Conservation (phyloP, 2,329 filamentous ascomycete genomes). For the Cladosporium sp. region DNA sequence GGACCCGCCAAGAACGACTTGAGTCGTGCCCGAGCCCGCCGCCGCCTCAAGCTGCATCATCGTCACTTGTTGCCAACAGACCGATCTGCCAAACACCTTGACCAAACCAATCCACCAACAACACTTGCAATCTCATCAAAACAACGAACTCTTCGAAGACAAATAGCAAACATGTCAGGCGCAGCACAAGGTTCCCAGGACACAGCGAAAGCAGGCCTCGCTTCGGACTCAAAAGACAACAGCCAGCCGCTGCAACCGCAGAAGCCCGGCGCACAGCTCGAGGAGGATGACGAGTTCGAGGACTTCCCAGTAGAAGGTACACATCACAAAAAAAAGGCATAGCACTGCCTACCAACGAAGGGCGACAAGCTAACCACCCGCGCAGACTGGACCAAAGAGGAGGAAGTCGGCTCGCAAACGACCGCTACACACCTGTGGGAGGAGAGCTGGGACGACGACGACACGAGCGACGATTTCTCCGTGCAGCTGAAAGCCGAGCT, state of each 20-base stretch:
- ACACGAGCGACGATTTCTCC: constrained; percentile 93
- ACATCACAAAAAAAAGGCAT: not conserved
- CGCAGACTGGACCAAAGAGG: constrained; percentile 86
- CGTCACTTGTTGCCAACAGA: not conserved
- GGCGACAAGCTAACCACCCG: not conserved
- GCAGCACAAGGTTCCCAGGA: constrained; percentile 22
- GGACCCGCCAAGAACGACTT: constrained; percentile 1
- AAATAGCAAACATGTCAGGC: constrained; percentile 13
- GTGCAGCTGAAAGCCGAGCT: constrained; percentile 90
- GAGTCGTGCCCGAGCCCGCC: constrained; percentile 5
- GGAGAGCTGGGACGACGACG: constrained; percentile 99
- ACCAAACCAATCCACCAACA: not conserved
- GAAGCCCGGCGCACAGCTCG: constrained; percentile 64
- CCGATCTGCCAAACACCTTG: not conserved
- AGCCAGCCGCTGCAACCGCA: constrained; percentile 50
- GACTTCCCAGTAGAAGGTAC: constrained; percentile 95
- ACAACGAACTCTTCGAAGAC: not conserved
- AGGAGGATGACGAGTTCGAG: constrained; percentile 98
- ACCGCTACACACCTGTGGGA: constrained; percentile 77
- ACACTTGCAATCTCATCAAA: not conserved
- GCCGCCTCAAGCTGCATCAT: constrained; percentile 2
- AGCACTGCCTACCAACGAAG: not conserved
- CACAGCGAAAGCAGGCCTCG: constrained; percentile 35
- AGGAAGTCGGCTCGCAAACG: constrained; percentile 66
- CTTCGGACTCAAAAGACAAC: constrained; percentile 34